Evolutionary conservation across 495 filamentous ascomycete species (phyloP).

Genomic region (Aspergillus cavernicola): DNA sequence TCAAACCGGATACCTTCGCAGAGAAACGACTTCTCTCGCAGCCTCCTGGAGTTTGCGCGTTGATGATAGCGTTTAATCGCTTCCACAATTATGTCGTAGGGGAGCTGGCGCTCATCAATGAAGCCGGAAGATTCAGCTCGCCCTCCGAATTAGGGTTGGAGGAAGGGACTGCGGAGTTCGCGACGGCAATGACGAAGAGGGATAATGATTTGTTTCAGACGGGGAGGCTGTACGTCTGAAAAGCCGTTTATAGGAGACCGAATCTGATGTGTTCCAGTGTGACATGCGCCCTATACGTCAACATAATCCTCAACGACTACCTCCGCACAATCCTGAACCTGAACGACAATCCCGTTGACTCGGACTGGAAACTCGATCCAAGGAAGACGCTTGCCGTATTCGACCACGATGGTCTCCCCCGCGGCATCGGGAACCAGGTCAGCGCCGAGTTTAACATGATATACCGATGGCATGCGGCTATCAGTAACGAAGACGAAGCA

Average conservation of each 20-base stretch:
- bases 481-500: conserved; percentile 39
- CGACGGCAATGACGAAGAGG: conserved; percentile 16
- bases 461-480: conserved; percentile 47
- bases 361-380: conserved; percentile 39
- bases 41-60: conserved; percentile 64
- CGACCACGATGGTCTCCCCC: conserved; percentile 13
- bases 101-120: conserved; percentile 49
- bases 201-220: conserved; percentile 33
- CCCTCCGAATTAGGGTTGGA: background rate
- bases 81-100: conserved; percentile 45
- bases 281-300: conserved; percentile 28
- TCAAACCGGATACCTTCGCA: conserved; percentile 70
- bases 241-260: too few relatives aligned
- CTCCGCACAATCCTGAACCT: conserved; percentile 7
- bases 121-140: conserved; percentile 39
- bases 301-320: conserved; percentile 11
- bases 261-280: conserved; percentile 15
- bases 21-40: conserved; percentile 66
- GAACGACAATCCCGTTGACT: conserved; percentile 48
- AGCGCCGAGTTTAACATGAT: conserved; percentile 50
- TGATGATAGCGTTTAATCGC: conserved; percentile 52
- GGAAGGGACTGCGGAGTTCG: background rate
- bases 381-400: conserved; percentile 13
- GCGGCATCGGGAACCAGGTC: conserved; percentile 47
- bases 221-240: conserved; percentile 21